phyloP scores from a whole-genome alignment of 345 rosid genomes.

The Angophora floribunda region DNA sequence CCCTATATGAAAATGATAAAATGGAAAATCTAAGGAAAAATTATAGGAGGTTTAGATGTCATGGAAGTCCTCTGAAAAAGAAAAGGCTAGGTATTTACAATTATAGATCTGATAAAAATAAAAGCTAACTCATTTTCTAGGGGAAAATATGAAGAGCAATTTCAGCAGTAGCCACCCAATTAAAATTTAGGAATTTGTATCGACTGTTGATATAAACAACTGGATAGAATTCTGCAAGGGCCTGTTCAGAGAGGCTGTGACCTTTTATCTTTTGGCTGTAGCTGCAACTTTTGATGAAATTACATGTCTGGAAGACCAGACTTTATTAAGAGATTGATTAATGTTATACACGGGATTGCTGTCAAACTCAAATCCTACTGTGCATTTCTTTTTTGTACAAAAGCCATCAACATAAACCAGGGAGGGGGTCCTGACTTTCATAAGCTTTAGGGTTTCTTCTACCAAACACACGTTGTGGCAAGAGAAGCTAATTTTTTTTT shows the following conservation, averaged over 20 bases:
- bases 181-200: not conserved
- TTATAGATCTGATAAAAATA: not conserved
- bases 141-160: not conserved
- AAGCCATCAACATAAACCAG: not conserved
- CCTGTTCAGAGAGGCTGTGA: not conserved
- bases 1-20: not conserved
- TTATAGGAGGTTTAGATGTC: not conserved
- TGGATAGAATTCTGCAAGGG: not conserved
- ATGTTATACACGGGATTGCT: not conserved
- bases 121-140: not conserved
- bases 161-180: not conserved
- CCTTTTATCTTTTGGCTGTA: not conserved
- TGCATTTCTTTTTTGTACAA: not conserved
- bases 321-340: not conserved
- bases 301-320: not conserved
- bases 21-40: not conserved
- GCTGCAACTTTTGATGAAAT: not conserved
- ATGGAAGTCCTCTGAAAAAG: not conserved
- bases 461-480: not conserved
- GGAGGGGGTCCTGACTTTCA: not conserved
- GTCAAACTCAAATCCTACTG: not conserved
- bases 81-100: not conserved
- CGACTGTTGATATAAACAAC: not conserved
- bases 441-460: not conserved
- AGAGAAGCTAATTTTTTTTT: not conserved